Percentiles rank a stretch among this genome's conserved stretches.
These are phyloP conservation scores for Triangularia setosa DNA, from an alignment of 2,329 filamentous ascomycete species.

Conservation along the genomic window DNA sequence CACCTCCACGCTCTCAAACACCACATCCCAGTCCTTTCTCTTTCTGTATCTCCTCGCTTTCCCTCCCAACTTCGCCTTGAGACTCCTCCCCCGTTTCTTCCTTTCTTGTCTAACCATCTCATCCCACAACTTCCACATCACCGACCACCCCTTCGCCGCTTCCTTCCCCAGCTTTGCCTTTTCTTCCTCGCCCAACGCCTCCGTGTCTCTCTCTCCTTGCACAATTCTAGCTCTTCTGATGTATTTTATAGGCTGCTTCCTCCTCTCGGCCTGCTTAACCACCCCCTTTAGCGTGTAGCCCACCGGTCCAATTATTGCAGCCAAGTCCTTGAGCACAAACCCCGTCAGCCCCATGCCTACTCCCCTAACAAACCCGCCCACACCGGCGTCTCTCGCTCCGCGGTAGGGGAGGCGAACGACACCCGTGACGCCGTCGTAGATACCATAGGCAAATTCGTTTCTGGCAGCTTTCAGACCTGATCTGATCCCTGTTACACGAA, in stretches of 20 bases:
- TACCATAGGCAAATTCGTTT: slow-evolving; percentile 57
- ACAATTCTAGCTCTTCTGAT: slow-evolving; percentile 56
- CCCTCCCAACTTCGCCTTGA: slow-evolving; percentile 35
- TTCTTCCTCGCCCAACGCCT: slow-evolving; percentile 33
- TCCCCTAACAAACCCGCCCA: slow-evolving; percentile 46
- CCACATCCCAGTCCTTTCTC: slow-evolving; percentile 34
- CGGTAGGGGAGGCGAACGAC: slow-evolving; percentile 56
- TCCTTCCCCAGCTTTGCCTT: slow-evolving; percentile 29
- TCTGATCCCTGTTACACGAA: slow-evolving; percentile 60
- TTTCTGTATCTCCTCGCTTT: slow-evolving; percentile 9
- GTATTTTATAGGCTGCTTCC: slow-evolving; percentile 48
- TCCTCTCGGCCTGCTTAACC: slow-evolving; percentile 54
- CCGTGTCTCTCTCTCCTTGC: slow-evolving; percentile 50
- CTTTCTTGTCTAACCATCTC: slow-evolving; percentile 36
- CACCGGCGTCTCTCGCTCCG: slow-evolving; percentile 48
- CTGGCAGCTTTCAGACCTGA: slow-evolving; percentile 60
- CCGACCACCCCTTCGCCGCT: slow-evolving; percentile 39
- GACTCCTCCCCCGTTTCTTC: slow-evolving; percentile 33
- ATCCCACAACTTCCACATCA: slow-evolving; percentile 39
- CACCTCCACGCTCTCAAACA: slow-evolving; percentile 48
- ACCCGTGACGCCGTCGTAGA: slow-evolving; percentile 63
- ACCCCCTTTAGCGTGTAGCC: slow-evolving; percentile 63
- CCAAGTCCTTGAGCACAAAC: slow-evolving; percentile 61
- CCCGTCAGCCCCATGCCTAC: slow-evolving; percentile 61
- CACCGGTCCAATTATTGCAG: slow-evolving; percentile 56